A percentile compares a stretch with the other conserved stretches of the same genome.
These are phyloP conservation scores for Plasmodium relictum DNA, from an alignment of 169 alveolate species.

Conservation along the genomic window DNA sequence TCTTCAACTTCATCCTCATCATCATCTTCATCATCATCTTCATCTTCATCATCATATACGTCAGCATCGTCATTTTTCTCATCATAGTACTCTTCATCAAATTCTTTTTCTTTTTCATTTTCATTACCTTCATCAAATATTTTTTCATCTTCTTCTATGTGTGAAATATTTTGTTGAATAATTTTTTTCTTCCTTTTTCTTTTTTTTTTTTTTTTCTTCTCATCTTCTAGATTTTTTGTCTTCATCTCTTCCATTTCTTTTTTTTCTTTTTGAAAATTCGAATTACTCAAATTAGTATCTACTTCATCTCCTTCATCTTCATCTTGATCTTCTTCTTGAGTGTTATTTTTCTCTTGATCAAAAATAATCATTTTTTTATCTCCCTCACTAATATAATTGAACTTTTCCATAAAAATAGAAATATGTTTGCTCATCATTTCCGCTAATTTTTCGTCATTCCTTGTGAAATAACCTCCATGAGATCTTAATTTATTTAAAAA, in stretches of 20 bases:
- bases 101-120: slow-evolving; percentile 12
- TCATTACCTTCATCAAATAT: slow-evolving; percentile 66
- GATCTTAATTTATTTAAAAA: slow-evolving; percentile 52
- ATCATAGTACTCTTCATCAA: slow-evolving; percentile 34
- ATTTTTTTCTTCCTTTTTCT: slow-evolving; percentile 17
- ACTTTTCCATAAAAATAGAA: slow-evolving; percentile 70
- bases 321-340: slow-evolving; percentile 51
- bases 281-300: not conserved
- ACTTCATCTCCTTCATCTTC: slow-evolving; percentile 1
- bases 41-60: slow-evolving; percentile 22
- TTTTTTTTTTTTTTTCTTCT: slow-evolving; percentile 23
- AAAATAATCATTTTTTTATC: slow-evolving; percentile 69
- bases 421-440: slow-evolving; percentile 72
- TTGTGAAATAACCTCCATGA: slow-evolving; percentile 66
- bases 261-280: not conserved
- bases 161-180: slow-evolving; percentile 2
- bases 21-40: slow-evolving; percentile 42
- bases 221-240: slow-evolving; percentile 7
- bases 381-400: slow-evolving; percentile 68
- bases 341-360: slow-evolving; percentile 27
- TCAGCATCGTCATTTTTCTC: slow-evolving; percentile 28
- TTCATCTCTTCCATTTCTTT: slow-evolving; percentile 7
- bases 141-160: slow-evolving; percentile 44
- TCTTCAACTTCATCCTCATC: slow-evolving; percentile 1
- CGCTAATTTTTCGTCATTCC: slow-evolving; percentile 65